Conservation (phyloP, 163 green algal species). For the Scenedesmus sp. region DNA sequence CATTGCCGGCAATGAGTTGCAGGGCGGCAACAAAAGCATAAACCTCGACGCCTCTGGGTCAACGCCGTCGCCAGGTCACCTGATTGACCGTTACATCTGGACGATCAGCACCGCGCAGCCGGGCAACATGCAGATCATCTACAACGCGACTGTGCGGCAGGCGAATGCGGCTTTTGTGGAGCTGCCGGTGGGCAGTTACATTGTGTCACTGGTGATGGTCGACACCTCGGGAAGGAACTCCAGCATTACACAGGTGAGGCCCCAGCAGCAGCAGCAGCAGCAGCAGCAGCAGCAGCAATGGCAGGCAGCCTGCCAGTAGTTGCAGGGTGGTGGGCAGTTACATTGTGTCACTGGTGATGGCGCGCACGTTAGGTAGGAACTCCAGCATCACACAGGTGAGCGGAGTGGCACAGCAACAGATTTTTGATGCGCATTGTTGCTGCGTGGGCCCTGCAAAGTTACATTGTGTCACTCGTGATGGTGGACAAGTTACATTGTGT, state of each 20-base stretch:
- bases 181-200: constrained; percentile 48
- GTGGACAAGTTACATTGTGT: constrained; percentile 41
- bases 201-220: constrained; percentile 12
- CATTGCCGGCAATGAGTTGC: neutral
- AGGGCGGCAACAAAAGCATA: constrained; percentile 17
- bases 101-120: constrained; percentile 7
- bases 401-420: neutral
- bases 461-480: constrained; percentile 27
- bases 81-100: constrained; percentile 23
- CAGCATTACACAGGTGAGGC: constrained; percentile 17
- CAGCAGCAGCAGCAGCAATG: neutral
- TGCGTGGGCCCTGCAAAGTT: constrained; percentile 21
- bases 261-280: neutral
- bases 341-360: constrained; percentile 15
- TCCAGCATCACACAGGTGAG: constrained; percentile 15
- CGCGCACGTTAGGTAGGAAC: constrained; percentile 1
- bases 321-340: constrained; percentile 29
- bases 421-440: neutral
- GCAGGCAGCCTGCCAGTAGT: neutral
- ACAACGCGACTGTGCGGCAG: neutral
- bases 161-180: constrained; percentile 16
- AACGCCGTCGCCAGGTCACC: neutral
- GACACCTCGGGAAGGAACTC: constrained; percentile 29
- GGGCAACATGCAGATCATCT: neutral
- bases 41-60: constrained; percentile 27